Conservation (phyloP, 495 filamentous ascomycete species). For the Niebla homalea region DNA sequence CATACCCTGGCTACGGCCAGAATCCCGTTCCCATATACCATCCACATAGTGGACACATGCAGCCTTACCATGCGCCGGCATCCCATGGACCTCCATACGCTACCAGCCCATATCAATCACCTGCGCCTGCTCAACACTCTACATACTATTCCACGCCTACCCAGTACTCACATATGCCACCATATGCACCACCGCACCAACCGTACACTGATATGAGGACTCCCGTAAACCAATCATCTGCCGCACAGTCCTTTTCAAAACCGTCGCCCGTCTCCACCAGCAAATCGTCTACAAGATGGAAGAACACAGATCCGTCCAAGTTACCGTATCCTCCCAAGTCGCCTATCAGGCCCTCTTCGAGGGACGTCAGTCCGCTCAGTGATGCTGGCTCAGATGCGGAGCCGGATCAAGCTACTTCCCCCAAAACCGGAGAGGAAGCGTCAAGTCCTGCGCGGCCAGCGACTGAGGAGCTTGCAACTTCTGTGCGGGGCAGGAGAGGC, state of each 20-base stretch:
- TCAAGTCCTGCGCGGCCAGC: background rate
- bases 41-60: conserved; percentile 4
- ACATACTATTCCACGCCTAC: conserved; percentile 5
- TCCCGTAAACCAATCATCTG: conserved; percentile 13
- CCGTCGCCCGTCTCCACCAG: conserved; percentile 32
- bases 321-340: conserved; percentile 26
- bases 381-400: conserved; percentile 20
- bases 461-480: background rate
- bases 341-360: conserved; percentile 31
- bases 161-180: conserved; percentile 15
- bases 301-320: conserved; percentile 27
- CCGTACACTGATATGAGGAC: conserved; percentile 11
- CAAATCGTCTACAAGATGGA: conserved; percentile 38
- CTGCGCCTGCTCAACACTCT: conserved; percentile 6
- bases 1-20: conserved; percentile 14
- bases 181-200: conserved; percentile 12
- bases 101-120: conserved; percentile 9
- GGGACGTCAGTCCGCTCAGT: conserved; percentile 43
- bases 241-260: conserved; percentile 21
- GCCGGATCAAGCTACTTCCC: background rate
- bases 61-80: conserved; percentile 7
- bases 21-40: conserved; percentile 5
- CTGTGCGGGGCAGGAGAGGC: background rate
- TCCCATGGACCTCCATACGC: background rate
- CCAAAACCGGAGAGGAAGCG: background rate